phyloP scores from a whole-genome alignment of 2,329 filamentous ascomycete species.

The Didymella arachidicola region DNA sequence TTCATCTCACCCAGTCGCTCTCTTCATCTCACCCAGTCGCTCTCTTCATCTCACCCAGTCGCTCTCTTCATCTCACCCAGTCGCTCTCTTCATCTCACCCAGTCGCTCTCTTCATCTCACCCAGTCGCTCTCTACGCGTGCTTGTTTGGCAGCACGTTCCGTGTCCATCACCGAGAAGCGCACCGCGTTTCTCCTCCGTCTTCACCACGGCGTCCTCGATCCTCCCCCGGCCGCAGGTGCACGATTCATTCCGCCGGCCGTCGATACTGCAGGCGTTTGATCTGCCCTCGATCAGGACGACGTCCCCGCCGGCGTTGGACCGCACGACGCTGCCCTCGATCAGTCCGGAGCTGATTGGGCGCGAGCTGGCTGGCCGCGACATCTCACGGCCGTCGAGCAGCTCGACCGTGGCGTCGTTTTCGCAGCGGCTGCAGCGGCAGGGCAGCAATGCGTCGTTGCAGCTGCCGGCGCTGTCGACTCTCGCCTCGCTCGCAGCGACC shows the following conservation, averaged over 20 bases:
- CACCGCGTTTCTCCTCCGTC: slow-evolving; percentile 47
- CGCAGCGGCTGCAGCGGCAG: slow-evolving; percentile 49
- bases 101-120: slow-evolving; percentile 37
- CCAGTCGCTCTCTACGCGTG: slow-evolving; percentile 39
- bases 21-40: slow-evolving; percentile 39
- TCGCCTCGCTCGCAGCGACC: slow-evolving; percentile 65
- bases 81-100: slow-evolving; percentile 36
- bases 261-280: slow-evolving; percentile 59
- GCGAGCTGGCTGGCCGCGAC: slow-evolving; percentile 56
- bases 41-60: slow-evolving; percentile 36
- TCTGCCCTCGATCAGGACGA: slow-evolving; percentile 57
- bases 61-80: slow-evolving; percentile 38
- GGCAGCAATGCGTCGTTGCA: slow-evolving; percentile 53
- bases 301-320: slow-evolving; percentile 53
- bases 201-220: slow-evolving; percentile 62
- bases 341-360: slow-evolving; percentile 54
- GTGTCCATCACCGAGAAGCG: slow-evolving; percentile 39
- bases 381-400: slow-evolving; percentile 63
- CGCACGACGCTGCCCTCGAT: slow-evolving; percentile 58
- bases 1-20: slow-evolving; percentile 37
- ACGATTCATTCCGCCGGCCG: slow-evolving; percentile 58
- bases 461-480: slow-evolving; percentile 65
- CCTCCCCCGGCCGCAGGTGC: slow-evolving; percentile 66
- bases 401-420: slow-evolving; percentile 57
- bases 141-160: slow-evolving; percentile 23